These are phyloP conservation scores for Crithidia brevicula DNA, from an alignment of 208 protist genomes.

Conservation along the genomic window DNA sequence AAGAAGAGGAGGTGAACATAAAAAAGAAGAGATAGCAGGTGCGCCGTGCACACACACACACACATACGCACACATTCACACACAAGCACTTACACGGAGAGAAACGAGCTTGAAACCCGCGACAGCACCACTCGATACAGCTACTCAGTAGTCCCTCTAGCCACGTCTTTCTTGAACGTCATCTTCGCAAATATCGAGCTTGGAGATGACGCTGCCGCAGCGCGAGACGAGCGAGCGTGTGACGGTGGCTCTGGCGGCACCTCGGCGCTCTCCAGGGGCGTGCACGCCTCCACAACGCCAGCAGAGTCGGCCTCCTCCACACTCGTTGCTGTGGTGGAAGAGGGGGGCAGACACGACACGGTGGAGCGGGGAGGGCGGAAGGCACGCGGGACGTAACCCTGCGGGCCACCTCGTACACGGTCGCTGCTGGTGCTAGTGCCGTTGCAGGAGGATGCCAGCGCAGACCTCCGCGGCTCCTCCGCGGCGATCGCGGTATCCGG, in stretches of 20 bases:
- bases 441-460: not conserved
- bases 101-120: too few species aligned
- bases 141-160: not conserved
- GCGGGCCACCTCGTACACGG: not conserved
- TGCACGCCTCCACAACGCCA: not conserved
- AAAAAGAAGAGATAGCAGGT: not conserved
- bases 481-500: too few species aligned
- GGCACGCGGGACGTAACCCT: constrained; percentile 23
- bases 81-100: too few species aligned
- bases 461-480: not conserved
- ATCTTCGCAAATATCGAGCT: too few species aligned
- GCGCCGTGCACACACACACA: constrained; percentile 4
- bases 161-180: constrained; percentile 17
- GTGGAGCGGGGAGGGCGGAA: constrained; percentile 39
- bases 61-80: not conserved
- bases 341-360: not conserved
- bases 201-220: too few species aligned
- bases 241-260: too few species aligned
- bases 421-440: not conserved
- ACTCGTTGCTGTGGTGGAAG: not conserved
- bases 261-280: not conserved
- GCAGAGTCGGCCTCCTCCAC: too few species aligned
- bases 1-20: not conserved
- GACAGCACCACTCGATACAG: too few species aligned
- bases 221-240: too few species aligned